phyloP scores from a whole-genome alignment of 73 alveolate genomes.

The Tetrahymena malaccensis region DNA sequence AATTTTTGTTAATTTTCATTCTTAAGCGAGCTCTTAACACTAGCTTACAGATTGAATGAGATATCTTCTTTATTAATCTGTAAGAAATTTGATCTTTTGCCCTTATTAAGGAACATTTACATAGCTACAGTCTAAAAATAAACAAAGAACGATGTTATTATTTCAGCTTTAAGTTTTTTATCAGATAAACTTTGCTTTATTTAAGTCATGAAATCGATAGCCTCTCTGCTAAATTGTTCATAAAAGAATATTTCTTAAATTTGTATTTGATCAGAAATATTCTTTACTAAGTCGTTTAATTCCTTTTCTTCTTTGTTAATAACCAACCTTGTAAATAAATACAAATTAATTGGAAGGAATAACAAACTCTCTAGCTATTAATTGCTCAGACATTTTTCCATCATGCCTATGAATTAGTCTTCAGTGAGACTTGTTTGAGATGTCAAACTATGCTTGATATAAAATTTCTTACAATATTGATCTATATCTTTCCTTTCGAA shows the following conservation, averaged over 20 bases:
- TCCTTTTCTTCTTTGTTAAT: neutral
- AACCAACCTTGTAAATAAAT: neutral
- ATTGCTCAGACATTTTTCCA: neutral
- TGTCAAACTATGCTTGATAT: neutral
- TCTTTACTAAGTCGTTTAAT: neutral
- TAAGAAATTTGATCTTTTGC: neutral
- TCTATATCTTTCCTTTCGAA: neutral
- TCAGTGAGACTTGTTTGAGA: neutral
- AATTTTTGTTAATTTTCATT: neutral
- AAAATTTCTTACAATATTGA: neutral
- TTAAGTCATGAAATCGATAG: neutral
- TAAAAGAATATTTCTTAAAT: neutral
- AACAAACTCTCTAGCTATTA: neutral
- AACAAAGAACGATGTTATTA: neutral
- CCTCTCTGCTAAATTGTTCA: neutral
- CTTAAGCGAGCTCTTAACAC: neutral
- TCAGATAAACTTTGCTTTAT: neutral
- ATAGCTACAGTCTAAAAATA: neutral
- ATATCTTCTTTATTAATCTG: neutral
- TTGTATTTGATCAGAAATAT: neutral
- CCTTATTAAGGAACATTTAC: neutral
- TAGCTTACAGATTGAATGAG: neutral
- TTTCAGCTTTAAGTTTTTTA: neutral
- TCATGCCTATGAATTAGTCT: neutral
- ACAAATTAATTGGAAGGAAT: neutral